phyloP scores from a whole-genome alignment of 805 yeast species.

The Saccharomycopsis schoenii region DNA sequence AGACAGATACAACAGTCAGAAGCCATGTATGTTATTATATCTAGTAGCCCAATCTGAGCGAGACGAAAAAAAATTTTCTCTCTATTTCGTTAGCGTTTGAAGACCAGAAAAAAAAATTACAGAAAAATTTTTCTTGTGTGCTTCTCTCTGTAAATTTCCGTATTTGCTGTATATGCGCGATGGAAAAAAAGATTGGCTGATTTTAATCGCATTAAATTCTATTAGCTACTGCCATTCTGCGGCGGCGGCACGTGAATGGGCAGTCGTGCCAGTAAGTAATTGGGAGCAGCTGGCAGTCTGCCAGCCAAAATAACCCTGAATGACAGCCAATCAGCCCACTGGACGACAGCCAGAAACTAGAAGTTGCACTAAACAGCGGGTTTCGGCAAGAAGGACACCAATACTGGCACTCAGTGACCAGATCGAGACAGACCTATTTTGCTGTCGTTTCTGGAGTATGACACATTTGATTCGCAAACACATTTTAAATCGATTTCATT shows the following conservation, averaged over 20 bases:
- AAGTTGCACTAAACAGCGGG: too few relatives aligned
- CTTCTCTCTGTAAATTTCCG: not conserved
- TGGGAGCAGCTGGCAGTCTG: too few relatives aligned
- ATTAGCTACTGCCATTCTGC: not conserved
- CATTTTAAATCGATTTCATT: not conserved
- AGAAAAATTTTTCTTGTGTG: not conserved
- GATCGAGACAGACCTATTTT: too few relatives aligned
- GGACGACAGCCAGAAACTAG: too few relatives aligned
- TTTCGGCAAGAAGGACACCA: too few relatives aligned
- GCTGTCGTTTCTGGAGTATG: too few relatives aligned
- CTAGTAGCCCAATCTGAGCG: too few relatives aligned
- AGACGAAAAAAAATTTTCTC: not conserved
- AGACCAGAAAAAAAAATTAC: too few relatives aligned
- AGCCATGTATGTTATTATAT: too few relatives aligned
- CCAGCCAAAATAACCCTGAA: too few relatives aligned
- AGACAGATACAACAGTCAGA: not conserved
- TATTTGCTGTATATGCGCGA: not conserved
- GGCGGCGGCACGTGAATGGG: not conserved
- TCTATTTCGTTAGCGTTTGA: not conserved
- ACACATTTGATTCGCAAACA: not conserved
- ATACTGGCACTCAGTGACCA: too few relatives aligned
- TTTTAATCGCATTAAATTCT: not conserved
- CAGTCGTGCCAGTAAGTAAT: not conserved
- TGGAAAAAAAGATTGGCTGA: not conserved
- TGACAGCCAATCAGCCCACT: too few relatives aligned